Base-by-base conservation (phyloP, 805 yeast genomes). In the Lipomyces anomalus region DNA sequence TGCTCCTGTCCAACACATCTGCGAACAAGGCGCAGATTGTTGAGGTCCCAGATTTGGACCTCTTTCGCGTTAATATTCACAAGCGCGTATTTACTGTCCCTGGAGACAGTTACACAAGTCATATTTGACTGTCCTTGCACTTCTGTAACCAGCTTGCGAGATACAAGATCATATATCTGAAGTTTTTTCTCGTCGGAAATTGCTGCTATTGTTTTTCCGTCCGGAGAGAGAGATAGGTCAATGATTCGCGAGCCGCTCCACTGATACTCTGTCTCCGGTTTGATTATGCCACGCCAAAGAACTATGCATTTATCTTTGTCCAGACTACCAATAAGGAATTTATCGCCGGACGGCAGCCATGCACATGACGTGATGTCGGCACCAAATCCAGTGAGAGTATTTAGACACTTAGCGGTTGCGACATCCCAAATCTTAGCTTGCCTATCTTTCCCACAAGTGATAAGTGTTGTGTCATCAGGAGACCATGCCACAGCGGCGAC, bases 21-120 rank as follows among this genome's bases (percentile, higher is more conserved):
- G 45, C 78, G 77, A 23, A 76, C 72, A 17, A 87, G 60, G 1
- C 78, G 65, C 3, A 79, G 75, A 46, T 70, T 72, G 32, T 71
- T 63, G 50, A 84, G 76, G 53, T 86, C 85, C 95, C 95, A 86
- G 3, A 87, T 66, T 56, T 85, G 92, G 6, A 87, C 62, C 59
- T 84, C 92, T 57, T 83, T 87, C 0, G 86, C 45, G 13, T 79
- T 77, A 17, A 80, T 74, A 56, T 80, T 84, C 21, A 86, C 69
- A 35, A 87, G 64, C 6, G 78, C 68, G 48, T 76, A 67, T 35
- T 69, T 69, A 28, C 79, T 72, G 22, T 82, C 83, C 40, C 63
- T 64, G 0, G 88, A 79, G 1, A 79, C 66, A 0, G 80, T 67
- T 29, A 88, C 74, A 2, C 86, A 78, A 0, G 90, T 82, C 53